Base-by-base conservation (phyloP, 2,329 filamentous ascomycete species). In the Pyricularia grisea region DNA sequence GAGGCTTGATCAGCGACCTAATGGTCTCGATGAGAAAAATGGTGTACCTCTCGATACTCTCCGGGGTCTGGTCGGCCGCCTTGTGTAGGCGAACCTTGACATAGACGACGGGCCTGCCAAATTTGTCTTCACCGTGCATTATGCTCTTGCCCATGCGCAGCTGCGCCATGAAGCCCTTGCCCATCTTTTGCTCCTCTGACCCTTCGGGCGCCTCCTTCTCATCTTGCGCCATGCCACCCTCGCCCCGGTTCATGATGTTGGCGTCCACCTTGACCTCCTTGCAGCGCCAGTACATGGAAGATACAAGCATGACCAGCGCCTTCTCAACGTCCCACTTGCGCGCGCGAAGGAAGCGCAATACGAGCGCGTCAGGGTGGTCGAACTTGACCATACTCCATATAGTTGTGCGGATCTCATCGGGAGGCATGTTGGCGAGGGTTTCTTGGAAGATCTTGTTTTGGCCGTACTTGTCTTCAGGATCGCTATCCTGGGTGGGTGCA, bases 371-470 rank as follows among this genome's bases (percentile, higher is more conserved):
- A 0, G 95, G 95, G 76, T 98, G 88, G 76, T 99, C 95, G 75
- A 95, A 90, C 82, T 98, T 99, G 70, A 94, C 87, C 93, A 97
- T 97, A 73, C 82, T 86, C 95, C 95, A 98, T 76, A 98, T 91
- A 0, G 93, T 90, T 20, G 85, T 83, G 68, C 93, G 88, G 72
- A 99, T 87, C 63, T 90, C 85, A 74, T 96, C 92, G 0, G 94
- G 92, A 0, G 88, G 85, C 75, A 91, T 86, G 70, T 86, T 92
- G 66, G 90, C 89, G 11, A 99, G 80, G 0, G 93, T 92, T 60
- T 94, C 88, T 73, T 92, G 87, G 79, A 93, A 97, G 67, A 93
- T 89, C 79, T 94, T 95, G 55, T 87, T 91, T 79, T 95, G 92
- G 65, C 93, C 94, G 77, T 96, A 94, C 81, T 98, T 99, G 81